phyloP scores from a whole-genome alignment of 2,329 filamentous ascomycete genomes.

The Fusarium dimerum region DNA sequence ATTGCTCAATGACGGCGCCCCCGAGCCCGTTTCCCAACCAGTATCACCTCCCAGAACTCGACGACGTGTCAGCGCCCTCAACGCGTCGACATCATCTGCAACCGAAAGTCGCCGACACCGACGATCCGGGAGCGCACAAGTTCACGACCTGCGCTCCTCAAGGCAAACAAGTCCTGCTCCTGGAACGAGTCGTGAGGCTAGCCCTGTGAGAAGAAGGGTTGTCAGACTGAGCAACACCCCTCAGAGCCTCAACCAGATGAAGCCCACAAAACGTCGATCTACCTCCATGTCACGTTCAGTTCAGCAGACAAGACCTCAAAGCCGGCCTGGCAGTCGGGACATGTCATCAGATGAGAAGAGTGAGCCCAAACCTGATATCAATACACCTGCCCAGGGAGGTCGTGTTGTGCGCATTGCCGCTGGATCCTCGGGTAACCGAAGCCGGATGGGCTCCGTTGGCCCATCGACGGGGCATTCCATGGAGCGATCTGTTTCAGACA shows the following conservation, averaged over 20 bases:
- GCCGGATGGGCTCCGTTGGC: slow-evolving; percentile 38
- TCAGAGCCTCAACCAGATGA: slow-evolving; percentile 43
- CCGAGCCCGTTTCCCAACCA: slow-evolving; percentile 42
- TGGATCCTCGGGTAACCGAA: slow-evolving; percentile 50
- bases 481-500: slow-evolving; percentile 37
- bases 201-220: slow-evolving; percentile 57
- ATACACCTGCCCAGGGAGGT: slow-evolving; percentile 54
- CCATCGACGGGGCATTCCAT: slow-evolving; percentile 39
- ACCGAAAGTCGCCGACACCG: slow-evolving; percentile 47
- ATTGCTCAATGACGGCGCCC: slow-evolving; percentile 66
- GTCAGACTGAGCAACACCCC: slow-evolving; percentile 57
- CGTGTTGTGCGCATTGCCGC: slow-evolving; percentile 57
- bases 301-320: slow-evolving; percentile 34
- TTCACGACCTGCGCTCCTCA: slow-evolving; percentile 38
- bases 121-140: slow-evolving; percentile 50
- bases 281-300: slow-evolving; percentile 48
- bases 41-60: slow-evolving; percentile 50
- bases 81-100: slow-evolving; percentile 43
- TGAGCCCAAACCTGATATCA: slow-evolving; percentile 43
- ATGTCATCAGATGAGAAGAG: slow-evolving; percentile 42
- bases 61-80: slow-evolving; percentile 50
- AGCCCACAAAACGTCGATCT: slow-evolving; percentile 48
- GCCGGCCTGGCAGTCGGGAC: slow-evolving; percentile 44
- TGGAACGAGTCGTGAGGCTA: slow-evolving; percentile 46
- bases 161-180: slow-evolving; percentile 45